Conservation (phyloP, 345 rosid genomes). For the Odontarrhena argentea region DNA sequence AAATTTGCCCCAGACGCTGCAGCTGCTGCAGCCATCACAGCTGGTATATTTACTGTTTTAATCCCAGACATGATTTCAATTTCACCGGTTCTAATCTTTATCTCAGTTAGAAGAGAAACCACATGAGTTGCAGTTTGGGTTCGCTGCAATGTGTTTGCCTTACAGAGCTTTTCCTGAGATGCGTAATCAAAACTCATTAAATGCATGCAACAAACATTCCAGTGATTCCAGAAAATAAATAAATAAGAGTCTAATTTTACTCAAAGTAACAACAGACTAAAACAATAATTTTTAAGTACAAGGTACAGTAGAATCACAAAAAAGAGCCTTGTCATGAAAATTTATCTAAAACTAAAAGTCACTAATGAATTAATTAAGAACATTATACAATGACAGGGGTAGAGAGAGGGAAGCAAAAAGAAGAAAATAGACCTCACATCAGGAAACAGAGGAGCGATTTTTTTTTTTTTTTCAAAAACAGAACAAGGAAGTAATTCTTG, state of each 20-base stretch:
- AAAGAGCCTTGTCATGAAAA: neutral
- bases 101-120: conserved; percentile 93
- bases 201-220: conserved; percentile 1
- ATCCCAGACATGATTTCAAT: conserved; percentile 88
- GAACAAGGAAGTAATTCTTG: neutral
- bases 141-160: conserved; percentile 97
- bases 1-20: conserved; percentile 97
- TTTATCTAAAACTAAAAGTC: too few relatives aligned
- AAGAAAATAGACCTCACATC: neutral
- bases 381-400: too few relatives aligned
- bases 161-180: conserved; percentile 88
- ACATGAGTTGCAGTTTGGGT: conserved; percentile 83
- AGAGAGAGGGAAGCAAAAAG: neutral
- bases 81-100: conserved; percentile 86
- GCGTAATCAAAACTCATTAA: conserved; percentile 27
- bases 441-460: neutral
- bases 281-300: neutral
- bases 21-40: conserved; percentile 98
- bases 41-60: conserved; percentile 90
- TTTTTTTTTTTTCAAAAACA: neutral
- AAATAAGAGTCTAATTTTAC: neutral
- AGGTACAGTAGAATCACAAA: neutral
- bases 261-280: neutral
- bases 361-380: too few relatives aligned
- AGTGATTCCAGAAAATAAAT: neutral